Evolutionary conservation across 768 basidiomycete species (phyloP).

Genomic region (Mycena amicta): DNA sequence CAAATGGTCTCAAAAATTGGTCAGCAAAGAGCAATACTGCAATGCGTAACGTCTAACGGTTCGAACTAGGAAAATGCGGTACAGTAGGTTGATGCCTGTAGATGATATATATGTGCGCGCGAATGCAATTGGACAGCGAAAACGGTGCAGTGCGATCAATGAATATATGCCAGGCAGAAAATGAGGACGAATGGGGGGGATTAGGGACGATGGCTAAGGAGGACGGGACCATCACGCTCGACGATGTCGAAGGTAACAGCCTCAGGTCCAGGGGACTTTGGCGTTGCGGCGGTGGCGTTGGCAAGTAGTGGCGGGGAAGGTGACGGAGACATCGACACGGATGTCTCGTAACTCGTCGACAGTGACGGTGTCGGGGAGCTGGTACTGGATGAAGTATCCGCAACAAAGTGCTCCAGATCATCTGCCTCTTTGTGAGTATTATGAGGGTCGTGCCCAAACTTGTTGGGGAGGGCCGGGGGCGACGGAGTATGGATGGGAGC

Average conservation of each 20-base stretch:
- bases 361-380: constrained; percentile 59
- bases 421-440: constrained; percentile 4
- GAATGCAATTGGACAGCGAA: constrained; percentile 1
- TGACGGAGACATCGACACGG: constrained; percentile 53
- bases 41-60: background rate
- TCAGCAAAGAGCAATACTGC: too few relatives aligned
- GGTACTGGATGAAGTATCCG: constrained; percentile 43
- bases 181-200: background rate
- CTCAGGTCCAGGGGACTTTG: constrained; percentile 6
- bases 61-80: background rate
- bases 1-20: too few relatives aligned
- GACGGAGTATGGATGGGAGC: constrained; percentile 3
- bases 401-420: constrained; percentile 22
- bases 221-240: too few relatives aligned
- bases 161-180: background rate
- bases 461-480: background rate
- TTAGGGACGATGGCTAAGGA: background rate
- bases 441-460: constrained; percentile 2
- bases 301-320: constrained; percentile 40
- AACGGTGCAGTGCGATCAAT: background rate
- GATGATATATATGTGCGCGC: constrained; percentile 1
- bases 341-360: constrained; percentile 56
- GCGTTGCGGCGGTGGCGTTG: constrained; percentile 28
- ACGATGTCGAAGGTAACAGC: background rate
- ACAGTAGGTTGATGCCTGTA: background rate